phyloP scores from a whole-genome alignment of 768 basidiomycete genomes.

The Leucocoprinus birnbaumii region DNA sequence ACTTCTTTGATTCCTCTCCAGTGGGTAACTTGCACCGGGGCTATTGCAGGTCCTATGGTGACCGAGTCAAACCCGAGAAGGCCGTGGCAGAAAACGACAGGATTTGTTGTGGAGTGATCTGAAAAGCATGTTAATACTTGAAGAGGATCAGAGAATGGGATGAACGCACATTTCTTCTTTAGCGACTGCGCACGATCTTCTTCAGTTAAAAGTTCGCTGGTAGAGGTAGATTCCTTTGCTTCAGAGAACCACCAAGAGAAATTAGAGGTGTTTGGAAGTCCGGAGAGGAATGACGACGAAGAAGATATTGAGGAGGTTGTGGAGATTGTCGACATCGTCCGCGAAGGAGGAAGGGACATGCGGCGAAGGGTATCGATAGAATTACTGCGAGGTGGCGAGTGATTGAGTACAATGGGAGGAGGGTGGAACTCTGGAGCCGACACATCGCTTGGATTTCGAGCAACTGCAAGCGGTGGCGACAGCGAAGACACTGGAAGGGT shows the following conservation, averaged over 20 bases:
- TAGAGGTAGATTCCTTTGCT: constrained; percentile 28
- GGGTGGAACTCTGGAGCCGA: constrained; percentile 19
- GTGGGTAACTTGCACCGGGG: constrained; percentile 84
- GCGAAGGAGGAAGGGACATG: constrained; percentile 6
- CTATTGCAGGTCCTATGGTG: constrained; percentile 72
- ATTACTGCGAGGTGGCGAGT: constrained; percentile 39
- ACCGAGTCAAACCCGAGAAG: constrained; percentile 88
- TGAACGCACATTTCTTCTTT: constrained; percentile 58
- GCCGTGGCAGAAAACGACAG: constrained; percentile 94
- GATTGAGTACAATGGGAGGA: constrained; percentile 32
- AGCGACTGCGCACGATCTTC: constrained; percentile 46
- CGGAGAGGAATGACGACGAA: constrained; percentile 7
- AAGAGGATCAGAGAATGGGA: neutral
- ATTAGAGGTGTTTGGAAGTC: constrained; percentile 14
- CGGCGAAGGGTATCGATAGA: constrained; percentile 58
- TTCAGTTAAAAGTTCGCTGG: constrained; percentile 43
- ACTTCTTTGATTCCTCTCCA: constrained; percentile 98
- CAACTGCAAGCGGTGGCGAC: constrained; percentile 33
- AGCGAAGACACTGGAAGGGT: constrained; percentile 64
- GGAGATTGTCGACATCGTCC: neutral
- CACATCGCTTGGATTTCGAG: constrained; percentile 8
- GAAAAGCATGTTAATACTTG: constrained; percentile 12
- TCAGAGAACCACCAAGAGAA: constrained; percentile 52
- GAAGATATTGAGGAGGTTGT: constrained; percentile 4
- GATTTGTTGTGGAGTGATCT: constrained; percentile 81